Base-by-base conservation (phyloP, 1,284 basidiomycete species). In the Tilletiaria anomala region DNA sequence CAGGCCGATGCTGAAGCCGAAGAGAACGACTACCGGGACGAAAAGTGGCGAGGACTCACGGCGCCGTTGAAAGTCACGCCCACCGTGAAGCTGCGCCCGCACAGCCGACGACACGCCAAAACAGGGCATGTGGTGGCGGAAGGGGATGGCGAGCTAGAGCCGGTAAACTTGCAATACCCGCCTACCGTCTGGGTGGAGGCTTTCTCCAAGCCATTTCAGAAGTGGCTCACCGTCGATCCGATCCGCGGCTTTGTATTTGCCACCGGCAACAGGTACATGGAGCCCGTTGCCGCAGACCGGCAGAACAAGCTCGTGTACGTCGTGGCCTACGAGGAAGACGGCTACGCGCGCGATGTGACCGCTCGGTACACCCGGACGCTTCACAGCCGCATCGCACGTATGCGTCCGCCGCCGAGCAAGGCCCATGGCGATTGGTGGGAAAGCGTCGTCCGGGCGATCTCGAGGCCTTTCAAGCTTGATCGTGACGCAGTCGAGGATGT, bases 111-210 rank as follows among this genome's bases (percentile, higher is more conserved):
- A 18, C 43, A 50, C 32, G 43, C 52, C 23, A 60, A 56, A 31
- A 39, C 44, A 18, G 51, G 49, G 2, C 56, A 54, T 23, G 40
- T 60, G 3, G 48, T 45, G 2, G 45, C 51, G 2, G 39, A 44
- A 8, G 46, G 51, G 21, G 44, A 47, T 14, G 34, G 34, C 6
- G 50, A 56, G 5, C 50, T 70, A 19, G 70, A 72, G 32, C 58
- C 55, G 0, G 45, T 64, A 18, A 61, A 66, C 39, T 23, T 54
- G 32, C 43, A 47, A 3, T 64, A 61, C n/a, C 82, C 88, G 1
- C 93, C 91, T 0, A 80, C 91, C 2, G 86, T 89, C 68, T 99
- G 91, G 93, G 86, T 84, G 1, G 93, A 97, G 68, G 84, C 94
- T 0, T 99, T 89, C 69, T 89, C 84, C 20, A 79, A 84, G 15